Percentiles rank a stretch among this genome's conserved stretches.
These are phyloP conservation scores for Komagataella ulmi DNA, from an alignment of 805 yeast species.

Conservation along the genomic window DNA sequence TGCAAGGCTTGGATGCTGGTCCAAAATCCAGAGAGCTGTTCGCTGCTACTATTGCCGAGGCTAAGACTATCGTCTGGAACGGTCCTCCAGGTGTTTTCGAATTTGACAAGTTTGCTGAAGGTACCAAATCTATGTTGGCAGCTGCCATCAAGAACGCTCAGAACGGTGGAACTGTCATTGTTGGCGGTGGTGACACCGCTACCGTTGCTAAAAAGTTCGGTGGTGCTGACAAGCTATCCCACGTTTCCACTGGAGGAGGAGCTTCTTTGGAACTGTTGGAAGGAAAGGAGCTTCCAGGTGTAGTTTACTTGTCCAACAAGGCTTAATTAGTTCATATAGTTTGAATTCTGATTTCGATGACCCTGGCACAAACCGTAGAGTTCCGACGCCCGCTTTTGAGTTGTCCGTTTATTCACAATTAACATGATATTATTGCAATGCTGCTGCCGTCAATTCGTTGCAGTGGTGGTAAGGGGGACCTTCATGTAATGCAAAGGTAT, in stretches of 20 bases:
- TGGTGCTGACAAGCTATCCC: constrained; percentile 90
- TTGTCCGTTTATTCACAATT: too few relatives aligned
- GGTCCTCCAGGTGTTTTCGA: constrained; percentile 99
- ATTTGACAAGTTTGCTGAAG: constrained; percentile 81
- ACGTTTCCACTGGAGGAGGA: constrained; percentile 99
- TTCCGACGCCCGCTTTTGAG: too few relatives aligned
- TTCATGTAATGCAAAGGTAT: too few relatives aligned
- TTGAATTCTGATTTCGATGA: background rate
- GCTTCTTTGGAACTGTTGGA: constrained; percentile 97
- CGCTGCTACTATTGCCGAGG: constrained; percentile 71
- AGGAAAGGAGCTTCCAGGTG: constrained; percentile 99
- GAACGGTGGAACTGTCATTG: constrained; percentile 87
- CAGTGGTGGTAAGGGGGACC: too few relatives aligned
- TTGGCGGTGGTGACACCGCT: constrained; percentile 99
- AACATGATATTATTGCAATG: too few relatives aligned
- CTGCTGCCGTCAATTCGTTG: too few relatives aligned
- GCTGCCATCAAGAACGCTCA: constrained; percentile 80
- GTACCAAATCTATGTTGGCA: constrained; percentile 84
- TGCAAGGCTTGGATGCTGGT: constrained; percentile 96
- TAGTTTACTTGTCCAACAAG: constrained; percentile 68
- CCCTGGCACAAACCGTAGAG: too few relatives aligned
- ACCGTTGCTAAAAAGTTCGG: constrained; percentile 98
- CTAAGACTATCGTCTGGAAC: constrained; percentile 99
- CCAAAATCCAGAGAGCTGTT: constrained; percentile 76
- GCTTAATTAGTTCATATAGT: background rate